Percentiles rank a stretch among this genome's conserved stretches.
These are phyloP conservation scores for Penicillium paradoxum DNA, from an alignment of 495 filamentous ascomycete species.

Conservation along the genomic window DNA sequence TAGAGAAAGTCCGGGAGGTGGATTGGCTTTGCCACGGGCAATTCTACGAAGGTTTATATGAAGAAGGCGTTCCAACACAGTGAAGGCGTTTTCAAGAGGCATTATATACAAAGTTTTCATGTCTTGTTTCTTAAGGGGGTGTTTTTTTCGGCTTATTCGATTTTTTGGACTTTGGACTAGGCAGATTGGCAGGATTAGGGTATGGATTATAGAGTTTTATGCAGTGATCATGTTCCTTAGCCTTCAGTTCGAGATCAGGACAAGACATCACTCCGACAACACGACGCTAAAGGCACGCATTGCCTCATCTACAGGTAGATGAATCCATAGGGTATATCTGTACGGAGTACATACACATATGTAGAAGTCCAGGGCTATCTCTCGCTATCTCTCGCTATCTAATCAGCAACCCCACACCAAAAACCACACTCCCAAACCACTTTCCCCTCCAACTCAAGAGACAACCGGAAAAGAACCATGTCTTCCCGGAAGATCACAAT, in stretches of 20 bases:
- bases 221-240: not conserved
- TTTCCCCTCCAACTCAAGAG: not conserved
- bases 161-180: not conserved
- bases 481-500: not conserved
- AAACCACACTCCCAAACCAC: not conserved
- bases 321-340: no score
- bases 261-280: no score
- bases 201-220: not conserved
- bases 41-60: conserved; percentile 71
- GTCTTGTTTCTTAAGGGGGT: not conserved
- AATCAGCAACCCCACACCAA: conserved; percentile 8
- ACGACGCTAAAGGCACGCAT: no score
- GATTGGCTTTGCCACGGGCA: conserved; percentile 72
- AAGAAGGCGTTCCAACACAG: conserved; percentile 25
- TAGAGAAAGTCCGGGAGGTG: conserved; percentile 67
- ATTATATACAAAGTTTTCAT: not conserved
- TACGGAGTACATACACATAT: no score
- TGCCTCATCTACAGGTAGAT: no score
- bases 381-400: not conserved
- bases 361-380: not conserved
- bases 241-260: not conserved
- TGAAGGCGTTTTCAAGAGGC: conserved; percentile 8
- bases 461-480: not conserved
- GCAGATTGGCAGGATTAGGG: conserved; percentile 4
- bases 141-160: not conserved